Percentiles rank a stretch among this genome's conserved stretches.
Evolutionary conservation across 495 filamentous ascomycete genomes (phyloP).

Genomic region (Talaromyces wortmannii): DNA sequence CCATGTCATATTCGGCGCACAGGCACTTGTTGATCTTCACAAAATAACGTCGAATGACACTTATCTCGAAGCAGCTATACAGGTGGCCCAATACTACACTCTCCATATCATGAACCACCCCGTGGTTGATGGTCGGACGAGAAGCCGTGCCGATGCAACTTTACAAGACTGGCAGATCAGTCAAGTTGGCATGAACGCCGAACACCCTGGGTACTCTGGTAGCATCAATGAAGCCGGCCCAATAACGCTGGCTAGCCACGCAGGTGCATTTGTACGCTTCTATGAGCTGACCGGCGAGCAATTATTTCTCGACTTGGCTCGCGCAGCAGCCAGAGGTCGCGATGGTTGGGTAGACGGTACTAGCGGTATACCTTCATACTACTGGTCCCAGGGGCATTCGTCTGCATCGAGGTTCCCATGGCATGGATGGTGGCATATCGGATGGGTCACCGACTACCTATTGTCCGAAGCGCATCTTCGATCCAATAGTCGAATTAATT

Average conservation of each 20-base stretch:
- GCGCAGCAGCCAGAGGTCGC: constrained; percentile 43
- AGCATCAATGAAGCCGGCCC: background rate
- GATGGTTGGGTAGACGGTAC: constrained; percentile 49
- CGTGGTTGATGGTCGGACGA: background rate
- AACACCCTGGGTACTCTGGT: background rate
- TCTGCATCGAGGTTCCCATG: constrained; percentile 33
- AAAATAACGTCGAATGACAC: background rate
- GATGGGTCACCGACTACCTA: background rate
- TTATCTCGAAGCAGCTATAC: background rate
- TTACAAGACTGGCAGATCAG: background rate
- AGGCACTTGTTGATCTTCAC: background rate
- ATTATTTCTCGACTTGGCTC: constrained; percentile 33
- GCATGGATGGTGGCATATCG: background rate
- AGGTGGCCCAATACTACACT: background rate
- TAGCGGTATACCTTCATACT: background rate
- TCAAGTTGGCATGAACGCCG: background rate
- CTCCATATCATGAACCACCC: background rate
- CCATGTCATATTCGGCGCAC: background rate
- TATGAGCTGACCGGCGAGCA: background rate
- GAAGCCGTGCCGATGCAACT: background rate
- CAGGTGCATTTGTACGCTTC: background rate
- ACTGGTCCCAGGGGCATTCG: constrained; percentile 45
- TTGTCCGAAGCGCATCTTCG: background rate
- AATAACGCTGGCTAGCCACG: background rate
- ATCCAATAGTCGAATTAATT: background rate